These are phyloP conservation scores for Furcasterigmium furcatum DNA, from an alignment of 2,329 filamentous ascomycete genomes.

Conservation along the genomic window DNA sequence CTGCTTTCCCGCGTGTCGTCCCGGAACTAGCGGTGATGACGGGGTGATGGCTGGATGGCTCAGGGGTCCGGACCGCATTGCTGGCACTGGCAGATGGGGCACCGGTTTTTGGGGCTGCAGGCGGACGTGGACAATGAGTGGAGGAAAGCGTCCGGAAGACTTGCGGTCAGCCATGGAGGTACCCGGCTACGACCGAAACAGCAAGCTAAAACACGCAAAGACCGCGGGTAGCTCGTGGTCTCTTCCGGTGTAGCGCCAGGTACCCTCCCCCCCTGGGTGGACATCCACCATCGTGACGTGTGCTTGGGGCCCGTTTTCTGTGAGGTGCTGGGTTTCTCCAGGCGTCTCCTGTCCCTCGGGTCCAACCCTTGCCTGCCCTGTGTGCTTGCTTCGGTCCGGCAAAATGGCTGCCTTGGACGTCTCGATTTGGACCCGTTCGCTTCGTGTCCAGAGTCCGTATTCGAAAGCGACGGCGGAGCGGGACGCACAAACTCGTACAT, in stretches of 20 bases:
- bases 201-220: conserved; percentile 3
- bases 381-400: too few relatives aligned
- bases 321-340: background rate
- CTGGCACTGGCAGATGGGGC: background rate
- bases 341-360: background rate
- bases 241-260: conserved; percentile 5
- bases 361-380: background rate
- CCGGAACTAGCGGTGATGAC: conserved; percentile 2
- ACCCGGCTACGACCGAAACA: background rate
- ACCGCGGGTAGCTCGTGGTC: conserved; percentile 7
- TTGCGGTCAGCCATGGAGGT: conserved; percentile 10
- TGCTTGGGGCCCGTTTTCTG: background rate
- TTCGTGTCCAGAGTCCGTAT: too few relatives aligned
- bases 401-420: too few relatives aligned
- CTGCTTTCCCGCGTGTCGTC: background rate
- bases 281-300: too few relatives aligned
- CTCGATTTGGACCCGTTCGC: too few relatives aligned
- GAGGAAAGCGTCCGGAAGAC: conserved; percentile 7
- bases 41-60: background rate
- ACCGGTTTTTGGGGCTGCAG: background rate
- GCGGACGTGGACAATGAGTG: background rate
- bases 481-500: too few relatives aligned
- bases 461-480: too few relatives aligned
- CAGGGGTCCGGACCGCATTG: background rate
- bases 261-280: too few relatives aligned